Percentiles rank a stretch among this genome's conserved stretches.
Evolutionary conservation across 305 asterid species (phyloP).

Genomic region (Fraxinus platypoda): DNA sequence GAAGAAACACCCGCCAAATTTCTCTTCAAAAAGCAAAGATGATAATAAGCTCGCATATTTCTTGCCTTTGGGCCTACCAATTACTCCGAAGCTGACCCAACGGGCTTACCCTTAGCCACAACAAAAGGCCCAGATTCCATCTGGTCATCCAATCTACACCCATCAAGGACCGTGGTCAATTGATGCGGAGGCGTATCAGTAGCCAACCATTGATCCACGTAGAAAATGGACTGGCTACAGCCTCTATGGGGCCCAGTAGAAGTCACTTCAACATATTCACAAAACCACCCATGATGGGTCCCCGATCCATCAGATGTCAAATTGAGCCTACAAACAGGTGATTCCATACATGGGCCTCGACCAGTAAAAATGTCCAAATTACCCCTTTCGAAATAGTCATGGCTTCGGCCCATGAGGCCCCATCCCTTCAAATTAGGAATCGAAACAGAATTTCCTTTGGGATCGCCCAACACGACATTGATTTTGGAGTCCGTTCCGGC

Average conservation of each 20-base stretch:
- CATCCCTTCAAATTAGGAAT: slow-evolving; percentile 42
- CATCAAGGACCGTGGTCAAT: slow-evolving; percentile 35
- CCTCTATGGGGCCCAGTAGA: slow-evolving; percentile 42
- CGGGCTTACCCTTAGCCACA: slow-evolving; percentile 28
- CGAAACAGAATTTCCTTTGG: slow-evolving; percentile 29
- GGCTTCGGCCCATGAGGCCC: slow-evolving; percentile 54
- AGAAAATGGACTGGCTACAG: slow-evolving; percentile 46
- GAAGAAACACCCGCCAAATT: neutral
- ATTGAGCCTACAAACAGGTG: slow-evolving; percentile 53
- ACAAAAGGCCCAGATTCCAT: slow-evolving; percentile 21
- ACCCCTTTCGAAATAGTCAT: slow-evolving; percentile 54
- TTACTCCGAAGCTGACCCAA: slow-evolving; percentile 4
- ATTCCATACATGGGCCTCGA: slow-evolving; percentile 36
- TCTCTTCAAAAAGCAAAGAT: neutral
- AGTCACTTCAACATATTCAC: slow-evolving; percentile 41
- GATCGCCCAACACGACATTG: slow-evolving; percentile 36
- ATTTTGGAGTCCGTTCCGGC: slow-evolving; percentile 57
- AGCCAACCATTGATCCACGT: slow-evolving; percentile 58
- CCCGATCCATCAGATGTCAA: slow-evolving; percentile 60
- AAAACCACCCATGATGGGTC: slow-evolving; percentile 51
- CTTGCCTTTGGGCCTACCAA: neutral
- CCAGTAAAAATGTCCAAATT: slow-evolving; percentile 52
- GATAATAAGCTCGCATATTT: neutral
- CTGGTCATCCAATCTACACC: slow-evolving; percentile 20
- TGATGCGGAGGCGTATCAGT: slow-evolving; percentile 42